Base-by-base conservation (phyloP, 2,329 filamentous ascomycete species). In the Neofusicoccum laricinum region DNA sequence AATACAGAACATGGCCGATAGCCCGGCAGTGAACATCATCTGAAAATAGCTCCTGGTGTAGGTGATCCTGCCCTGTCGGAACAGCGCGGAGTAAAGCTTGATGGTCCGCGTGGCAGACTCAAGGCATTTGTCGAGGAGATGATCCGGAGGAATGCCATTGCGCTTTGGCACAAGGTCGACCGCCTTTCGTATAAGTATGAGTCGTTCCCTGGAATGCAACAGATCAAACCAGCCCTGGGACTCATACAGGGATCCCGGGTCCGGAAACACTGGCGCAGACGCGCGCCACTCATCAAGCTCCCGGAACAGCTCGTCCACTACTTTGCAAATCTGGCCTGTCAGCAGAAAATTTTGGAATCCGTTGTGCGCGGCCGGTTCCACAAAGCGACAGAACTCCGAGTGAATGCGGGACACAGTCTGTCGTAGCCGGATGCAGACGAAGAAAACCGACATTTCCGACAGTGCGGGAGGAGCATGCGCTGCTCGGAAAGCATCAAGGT, bases 41-140 rank as follows among this genome's bases (percentile, higher is more conserved):
- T 83, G 80, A 30, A 83, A 82, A 65, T 83, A 83, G 50, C 78
- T 81, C n/a, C 80, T 71, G 0, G 81, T 82, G 62, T 77, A 80
- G 0, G 78, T 81, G 40, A 81, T 78, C 12, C 73, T 70, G 2
- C 70, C 71, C 2, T 70, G 69, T 3, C 75, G 68, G 40, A 73
- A 77, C 15, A 82, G 67, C 4, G 67, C 66, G 3, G 74, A 73
- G 65, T 82, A 83, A 0, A 75, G 66, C 2, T 74, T 65, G 4
- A 82, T 80, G 0, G 77, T 73, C n/a, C 72, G 70, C 0, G 71
- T 70, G 0, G 80, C 78, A 8, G 72, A 77, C 3, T 71, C 64
- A 0, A 80, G 71, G 21, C 76, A 80, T 10, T 65, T 43, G 15
- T 14, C 66, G 7, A 70, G 61, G 10, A 70, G 65, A 19, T 68